Evolutionary conservation across 2,329 filamentous ascomycete species (phyloP), one percentile per base, ranked within the genome.

Genomic region (Apiospora malaysiana): DNA sequence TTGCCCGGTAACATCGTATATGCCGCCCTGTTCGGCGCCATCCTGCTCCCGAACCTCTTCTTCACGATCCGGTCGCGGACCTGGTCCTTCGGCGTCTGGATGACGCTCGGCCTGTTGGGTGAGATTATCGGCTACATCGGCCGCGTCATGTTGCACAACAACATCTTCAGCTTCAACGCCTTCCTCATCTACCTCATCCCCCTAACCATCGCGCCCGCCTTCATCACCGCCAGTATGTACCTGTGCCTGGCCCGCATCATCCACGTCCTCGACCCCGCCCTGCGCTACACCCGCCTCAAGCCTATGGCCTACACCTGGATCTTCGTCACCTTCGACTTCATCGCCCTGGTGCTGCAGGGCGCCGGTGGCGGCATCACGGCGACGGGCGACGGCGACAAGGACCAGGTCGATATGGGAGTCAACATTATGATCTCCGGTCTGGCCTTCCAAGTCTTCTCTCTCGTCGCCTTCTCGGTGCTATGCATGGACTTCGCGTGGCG

Each of bases 101-200:
- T 92, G 84, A 74, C 88, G 9, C 75, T 85, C 23, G 91, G 91
- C 66, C 89, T 86, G 73, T 46, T 86, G 7, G 82, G 84, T 67
- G 90, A 91, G 75, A 84, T 91, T 16, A 76, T 91, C 49, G 91
- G 91, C 23, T 93, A 93, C 73, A 79, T 82, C 1, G 91, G 89
- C 2, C 85, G 91, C 16, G 82, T 92, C 68, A 77, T 90, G 75
- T 81, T 90, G 71, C 85, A 86, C 74, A 72, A 85, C 59, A 87
- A 92, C 75, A 88, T 89, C 0, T 92, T 90, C 76, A 82, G 78
- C 67, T 86, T 90, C 77, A 76, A 77, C 18, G 88, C 85, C 16
- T 93, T 93, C 77, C 85, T 92, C 77, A 85, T 91, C 23, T 89
- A 93, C 77, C 91, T 92, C 73, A 82, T 88, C 72, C 90, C 88